Evolutionary conservation across 768 basidiomycete species (phyloP).

Genomic region (Termitomyces sp.): DNA sequence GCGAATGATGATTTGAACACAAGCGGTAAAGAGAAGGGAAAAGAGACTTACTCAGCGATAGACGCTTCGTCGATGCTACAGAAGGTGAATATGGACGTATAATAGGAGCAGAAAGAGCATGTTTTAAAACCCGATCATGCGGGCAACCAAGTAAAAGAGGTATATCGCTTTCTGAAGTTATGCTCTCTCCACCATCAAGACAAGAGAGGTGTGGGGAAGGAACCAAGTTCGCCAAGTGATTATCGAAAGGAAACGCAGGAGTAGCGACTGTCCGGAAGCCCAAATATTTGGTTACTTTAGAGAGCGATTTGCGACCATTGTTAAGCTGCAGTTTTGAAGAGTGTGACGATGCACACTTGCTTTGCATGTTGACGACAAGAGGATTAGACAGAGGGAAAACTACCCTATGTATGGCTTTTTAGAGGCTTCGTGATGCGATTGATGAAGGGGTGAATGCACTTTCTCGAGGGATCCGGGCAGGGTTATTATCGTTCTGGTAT

Average conservation of each 20-base stretch:
- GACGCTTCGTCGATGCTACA: conserved; percentile 1
- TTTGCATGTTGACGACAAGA: conserved; percentile 1
- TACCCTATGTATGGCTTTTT: not conserved
- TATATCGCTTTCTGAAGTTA: not conserved
- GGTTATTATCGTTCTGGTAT: conserved; percentile 10
- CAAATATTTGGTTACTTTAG: conserved; percentile 10
- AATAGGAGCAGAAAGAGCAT: conserved; percentile 9
- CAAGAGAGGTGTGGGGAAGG: not conserved
- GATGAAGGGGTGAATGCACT: not conserved
- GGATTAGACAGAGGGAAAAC: not conserved
- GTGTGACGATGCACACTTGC: not conserved
- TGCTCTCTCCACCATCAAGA: not conserved
- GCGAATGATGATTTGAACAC: not conserved
- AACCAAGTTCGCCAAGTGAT: not conserved
- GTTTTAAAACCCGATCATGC: conserved; percentile 5
- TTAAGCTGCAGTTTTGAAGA: not conserved
- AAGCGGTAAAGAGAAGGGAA: not conserved
- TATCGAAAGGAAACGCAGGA: not conserved
- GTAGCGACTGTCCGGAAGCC: conserved; percentile 2
- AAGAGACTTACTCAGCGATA: conserved; percentile 1
- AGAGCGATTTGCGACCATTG: not conserved
- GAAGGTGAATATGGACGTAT: conserved; percentile 4
- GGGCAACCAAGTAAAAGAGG: not conserved
- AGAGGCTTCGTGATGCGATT: conserved; percentile 5
- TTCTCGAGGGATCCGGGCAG: not conserved